Conservation (phyloP, 2,329 filamentous ascomycete species). For the Metarhizium album region DNA sequence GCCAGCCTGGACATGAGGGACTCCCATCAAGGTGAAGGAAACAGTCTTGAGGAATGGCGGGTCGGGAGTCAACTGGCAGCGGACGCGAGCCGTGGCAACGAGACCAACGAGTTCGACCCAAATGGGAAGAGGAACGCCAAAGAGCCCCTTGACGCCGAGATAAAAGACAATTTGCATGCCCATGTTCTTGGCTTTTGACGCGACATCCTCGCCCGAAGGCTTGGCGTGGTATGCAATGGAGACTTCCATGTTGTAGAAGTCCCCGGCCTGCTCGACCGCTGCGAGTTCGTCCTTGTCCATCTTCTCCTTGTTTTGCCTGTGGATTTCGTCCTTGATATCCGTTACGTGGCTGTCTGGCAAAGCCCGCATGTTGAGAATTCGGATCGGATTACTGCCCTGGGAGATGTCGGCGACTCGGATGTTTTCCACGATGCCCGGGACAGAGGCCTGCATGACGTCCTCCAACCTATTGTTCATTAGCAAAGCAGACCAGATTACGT, state of each 20-base stretch:
- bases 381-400: slow-evolving; percentile 82
- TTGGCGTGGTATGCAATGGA: slow-evolving; percentile 86
- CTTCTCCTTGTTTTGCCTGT: slow-evolving; percentile 64
- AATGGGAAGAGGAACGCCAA: slow-evolving; percentile 78
- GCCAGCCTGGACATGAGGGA: slow-evolving; percentile 79
- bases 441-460: slow-evolving; percentile 94
- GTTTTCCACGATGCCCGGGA: slow-evolving; percentile 84
- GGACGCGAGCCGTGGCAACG: slow-evolving; percentile 76
- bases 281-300: slow-evolving; percentile 82
- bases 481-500: not conserved
- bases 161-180: slow-evolving; percentile 96
- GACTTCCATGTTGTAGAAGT: slow-evolving; percentile 86
- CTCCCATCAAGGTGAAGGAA: slow-evolving; percentile 88
- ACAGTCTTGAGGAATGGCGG: slow-evolving; percentile 87
- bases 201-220: slow-evolving; percentile 57
- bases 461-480: slow-evolving; percentile 15
- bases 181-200: slow-evolving; percentile 86
- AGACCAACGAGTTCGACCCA: slow-evolving; percentile 84
- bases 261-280: slow-evolving; percentile 80
- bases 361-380: slow-evolving; percentile 77
- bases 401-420: slow-evolving; percentile 92
- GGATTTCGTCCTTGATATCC: slow-evolving; percentile 72
- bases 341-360: slow-evolving; percentile 69
- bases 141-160: slow-evolving; percentile 76
- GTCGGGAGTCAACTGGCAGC: slow-evolving; percentile 77